Percentiles rank a stretch among this genome's conserved stretches.
Conservation (phyloP, 345 rosid species). For the Camelina neglecta region DNA sequence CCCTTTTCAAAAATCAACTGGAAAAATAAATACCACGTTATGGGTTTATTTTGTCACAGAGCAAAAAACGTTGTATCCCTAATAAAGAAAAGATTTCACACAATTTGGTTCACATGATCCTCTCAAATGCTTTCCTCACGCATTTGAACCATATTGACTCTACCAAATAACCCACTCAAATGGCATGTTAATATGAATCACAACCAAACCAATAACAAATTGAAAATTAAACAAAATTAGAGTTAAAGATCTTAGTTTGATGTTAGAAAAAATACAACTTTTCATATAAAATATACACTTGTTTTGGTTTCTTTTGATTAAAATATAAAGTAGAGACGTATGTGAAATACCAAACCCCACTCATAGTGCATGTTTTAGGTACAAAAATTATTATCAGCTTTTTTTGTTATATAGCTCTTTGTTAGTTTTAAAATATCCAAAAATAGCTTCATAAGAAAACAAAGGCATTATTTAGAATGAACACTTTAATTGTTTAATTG, state of each 20-base stretch:
- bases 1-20: not conserved
- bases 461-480: slow-evolving; percentile 27
- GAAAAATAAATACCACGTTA: slow-evolving; percentile 24
- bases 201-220: slow-evolving; percentile 16
- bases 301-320: not conserved
- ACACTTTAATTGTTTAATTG: slow-evolving; percentile 9
- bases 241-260: not conserved
- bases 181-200: slow-evolving; percentile 32
- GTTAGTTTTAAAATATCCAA: slow-evolving; percentile 5
- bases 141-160: slow-evolving; percentile 31
- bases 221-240: not conserved
- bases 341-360: slow-evolving; percentile 44
- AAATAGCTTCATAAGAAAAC: not conserved
- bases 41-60: slow-evolving; percentile 37
- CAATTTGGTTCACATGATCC: slow-evolving; percentile 39
- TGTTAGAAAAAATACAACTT: not conserved
- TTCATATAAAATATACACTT: slow-evolving; percentile 6
- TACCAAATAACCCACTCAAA: slow-evolving; percentile 26
- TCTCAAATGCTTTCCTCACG: slow-evolving; percentile 43
- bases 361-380: slow-evolving; percentile 26
- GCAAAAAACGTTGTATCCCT: slow-evolving; percentile 32
- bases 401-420: slow-evolving; percentile 26
- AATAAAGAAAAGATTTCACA: not conserved
- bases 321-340: slow-evolving; percentile 30
- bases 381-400: slow-evolving; percentile 10